Percentiles rank a stretch among this genome's conserved stretches.
phyloP scores from a whole-genome alignment of 495 filamentous ascomycete genomes.

The Hypoxylon crocopeplum region DNA sequence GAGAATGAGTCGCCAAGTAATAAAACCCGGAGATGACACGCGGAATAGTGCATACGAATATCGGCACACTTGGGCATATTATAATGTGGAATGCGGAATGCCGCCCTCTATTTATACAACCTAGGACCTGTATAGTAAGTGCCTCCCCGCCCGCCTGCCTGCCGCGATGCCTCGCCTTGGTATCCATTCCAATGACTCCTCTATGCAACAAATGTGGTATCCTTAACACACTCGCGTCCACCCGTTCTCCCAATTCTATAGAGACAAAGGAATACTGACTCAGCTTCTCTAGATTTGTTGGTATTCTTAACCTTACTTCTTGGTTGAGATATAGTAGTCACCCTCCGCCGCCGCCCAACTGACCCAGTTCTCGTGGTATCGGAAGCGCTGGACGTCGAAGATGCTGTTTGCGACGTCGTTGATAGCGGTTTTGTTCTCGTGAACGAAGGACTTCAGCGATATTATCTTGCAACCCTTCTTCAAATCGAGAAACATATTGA shows the following conservation, averaged over 20 bases:
- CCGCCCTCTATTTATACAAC: conserved; percentile 31
- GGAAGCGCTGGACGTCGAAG: conserved; percentile 72
- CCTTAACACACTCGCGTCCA: conserved; percentile 22
- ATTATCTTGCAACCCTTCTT: conserved; percentile 91
- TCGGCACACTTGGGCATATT: conserved; percentile 1
- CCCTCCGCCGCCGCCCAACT: conserved; percentile 90
- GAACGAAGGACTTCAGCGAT: conserved; percentile 81
- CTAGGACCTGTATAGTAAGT: conserved; percentile 26
- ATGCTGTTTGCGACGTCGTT: conserved; percentile 78
- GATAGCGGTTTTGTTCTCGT: conserved; percentile 72
- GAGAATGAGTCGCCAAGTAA: conserved; percentile 47
- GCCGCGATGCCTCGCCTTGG: conserved; percentile 14
- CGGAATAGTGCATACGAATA: background rate
- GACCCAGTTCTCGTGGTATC: conserved; percentile 82
- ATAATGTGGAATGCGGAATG: conserved; percentile 30
- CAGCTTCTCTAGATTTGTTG: background rate
- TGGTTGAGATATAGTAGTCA: conserved; percentile 86
- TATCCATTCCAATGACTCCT: conserved; percentile 29
- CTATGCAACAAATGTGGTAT: conserved; percentile 40
- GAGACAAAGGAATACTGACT: conserved; percentile 13
- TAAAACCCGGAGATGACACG: conserved; percentile 25
- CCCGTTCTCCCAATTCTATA: conserved; percentile 19
- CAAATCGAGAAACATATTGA: conserved; percentile 91
- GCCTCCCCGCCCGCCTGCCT: background rate
- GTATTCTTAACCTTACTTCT: conserved; percentile 58